Evolutionary conservation across 2,329 filamentous ascomycete genomes (phyloP), one percentile per base, ranked within the genome.

Genomic region (Akanthomyces uredinophilus): DNA sequence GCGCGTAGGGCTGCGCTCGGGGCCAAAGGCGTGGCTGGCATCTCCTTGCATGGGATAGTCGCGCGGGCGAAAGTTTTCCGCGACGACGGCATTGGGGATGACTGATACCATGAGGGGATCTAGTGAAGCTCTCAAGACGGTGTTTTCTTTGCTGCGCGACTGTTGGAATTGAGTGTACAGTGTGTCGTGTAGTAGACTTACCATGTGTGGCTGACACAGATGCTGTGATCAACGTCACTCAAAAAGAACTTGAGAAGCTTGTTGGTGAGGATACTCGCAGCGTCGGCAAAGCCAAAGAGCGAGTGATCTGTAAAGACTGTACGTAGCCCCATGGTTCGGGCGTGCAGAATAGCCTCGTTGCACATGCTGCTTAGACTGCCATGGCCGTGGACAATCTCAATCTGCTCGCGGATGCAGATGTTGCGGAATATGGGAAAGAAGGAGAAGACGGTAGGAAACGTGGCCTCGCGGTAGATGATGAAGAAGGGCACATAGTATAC

Each of bases 231-330:
- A 16, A 99, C 93, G 72, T 99, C 95, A 73, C 94, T 98, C 66
- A 99, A 74, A 0, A 87, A 94, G 71, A 99, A 99, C 74, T 99
- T 99, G 61, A 99, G 82, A 44, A 99, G 80, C 78, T 99, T 99
- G 74, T 99, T 99, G 37, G 94, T 96, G 63, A 99, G 80, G 66
- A 99, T 99, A 67, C 94, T 98, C 1, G 87, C 92, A 1, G 95
- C 93, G 75, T 99, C 96, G 51, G 94, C 95, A 71, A 99, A 99
- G 1, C 95, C 95, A 78, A 98, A 98, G 4, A 99, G 82, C 46
- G 93, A 97, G 75, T 99, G 95, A 71, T 99, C 95, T 0, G 95
- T 99, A 71, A 98, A 98, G 50, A 97, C 94, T 0, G 96, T 97
- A 56, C 93, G 86, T 68, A 99, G 74, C 1, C 95, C 93, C 96